Conservation (phyloP, 1,284 basidiomycete species). For the Lignosus rhinocerotis region DNA sequence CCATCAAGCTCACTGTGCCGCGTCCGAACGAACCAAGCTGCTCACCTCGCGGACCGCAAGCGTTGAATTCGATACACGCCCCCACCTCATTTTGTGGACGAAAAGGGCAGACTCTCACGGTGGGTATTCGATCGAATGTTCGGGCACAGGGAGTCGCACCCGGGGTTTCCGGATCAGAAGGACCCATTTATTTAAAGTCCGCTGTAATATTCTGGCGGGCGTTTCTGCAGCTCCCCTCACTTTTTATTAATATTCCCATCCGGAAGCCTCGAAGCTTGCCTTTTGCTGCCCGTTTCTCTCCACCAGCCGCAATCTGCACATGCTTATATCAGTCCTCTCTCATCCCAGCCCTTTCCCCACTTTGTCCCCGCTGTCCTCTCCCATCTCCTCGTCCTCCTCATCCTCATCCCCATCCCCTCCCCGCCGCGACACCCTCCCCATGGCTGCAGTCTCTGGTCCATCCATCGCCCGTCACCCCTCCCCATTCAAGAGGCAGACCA, state of each 20-base stretch:
- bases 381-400: slow-evolving; percentile 1
- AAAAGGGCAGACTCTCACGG: slow-evolving; percentile 12
- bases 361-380: slow-evolving; percentile 15
- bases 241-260: neutral
- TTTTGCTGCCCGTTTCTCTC: slow-evolving; percentile 5
- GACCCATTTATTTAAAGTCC: neutral
- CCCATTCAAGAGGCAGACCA: slow-evolving; percentile 30
- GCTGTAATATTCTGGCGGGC: neutral
- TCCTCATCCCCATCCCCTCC: slow-evolving; percentile 13
- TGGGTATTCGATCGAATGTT: slow-evolving; percentile 10
- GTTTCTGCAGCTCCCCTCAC: neutral
- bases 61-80: too few species aligned
- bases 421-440: slow-evolving; percentile 16
- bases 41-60: too few species aligned
- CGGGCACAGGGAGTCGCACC: too few species aligned
- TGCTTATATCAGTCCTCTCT: slow-evolving; percentile 22
- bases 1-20: slow-evolving; percentile 9
- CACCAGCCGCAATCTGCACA: slow-evolving; percentile 2
- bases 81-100: slow-evolving; percentile 7
- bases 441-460: slow-evolving; percentile 36
- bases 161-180: slow-evolving; percentile 25
- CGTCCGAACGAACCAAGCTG: slow-evolving; percentile 1
- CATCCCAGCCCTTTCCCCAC: slow-evolving; percentile 13
- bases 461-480: slow-evolving; percentile 33
- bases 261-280: neutral